Evolutionary conservation across 2,329 filamentous ascomycete species (phyloP), one percentile per base, ranked within the genome.

Genomic region (Clarireedia homoeocarpa): DNA sequence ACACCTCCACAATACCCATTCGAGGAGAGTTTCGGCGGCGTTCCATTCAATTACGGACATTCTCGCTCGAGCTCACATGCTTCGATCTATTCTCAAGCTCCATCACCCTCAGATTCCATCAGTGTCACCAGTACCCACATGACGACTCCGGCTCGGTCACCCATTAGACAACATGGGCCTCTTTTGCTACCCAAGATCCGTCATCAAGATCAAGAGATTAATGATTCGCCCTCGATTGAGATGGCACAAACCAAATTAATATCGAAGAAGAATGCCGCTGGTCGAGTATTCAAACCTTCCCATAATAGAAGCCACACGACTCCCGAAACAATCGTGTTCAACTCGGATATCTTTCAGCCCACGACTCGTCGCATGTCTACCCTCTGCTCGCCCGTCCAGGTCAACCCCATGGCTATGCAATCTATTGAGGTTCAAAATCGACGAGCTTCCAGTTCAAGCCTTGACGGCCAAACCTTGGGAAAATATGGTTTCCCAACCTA

Each of bases 401-500:
- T 47, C 20, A 47, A 47, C 44, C 20, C 20, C 27, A 57, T 65
- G 20, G 63, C 68, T 42, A 57, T 61, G 7, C 26, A 60, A 56
- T 70, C 63, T 72, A 71, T 67, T 59, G 66, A 63, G 62, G 51
- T 51, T 65, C 71, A 68, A 64, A 72, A 75, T 64, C 73, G 88
- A 61, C 82, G 86, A 47, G 78, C 80, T 9, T 90, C 88, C 20
- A 82, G 79, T 46, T 84, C 82, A 65, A 83, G 81, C 65, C 76
- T 91, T 47, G 87, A 91, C 62, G 81, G 82, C 61, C 74, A 76
- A 58, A 77, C 81, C 38, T 73, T 89, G 55, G 83, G 80, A 64
- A 84, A 84, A 62, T 92, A 85, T 72, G 86, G 85, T 58, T 95
- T 89, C 73, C 86, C 90, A n/a, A 88, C 88, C 48, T 95, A 94